phyloP scores from a whole-genome alignment of 495 filamentous ascomycete genomes.

The Aspergillus coremiiformis region DNA sequence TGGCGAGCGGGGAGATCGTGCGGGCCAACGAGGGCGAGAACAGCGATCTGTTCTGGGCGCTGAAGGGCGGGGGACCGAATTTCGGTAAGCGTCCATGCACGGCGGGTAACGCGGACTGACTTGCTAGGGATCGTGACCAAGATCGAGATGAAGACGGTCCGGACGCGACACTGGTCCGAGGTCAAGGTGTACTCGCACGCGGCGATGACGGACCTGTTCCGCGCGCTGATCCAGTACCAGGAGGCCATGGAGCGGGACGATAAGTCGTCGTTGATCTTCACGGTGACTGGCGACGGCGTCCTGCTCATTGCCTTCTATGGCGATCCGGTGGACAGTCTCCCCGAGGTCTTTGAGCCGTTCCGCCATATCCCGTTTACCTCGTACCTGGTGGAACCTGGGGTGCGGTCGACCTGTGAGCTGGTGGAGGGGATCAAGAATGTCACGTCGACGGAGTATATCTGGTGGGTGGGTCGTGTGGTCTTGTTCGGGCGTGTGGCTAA shows the following conservation, averaged over 20 bases:
- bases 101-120: background rate
- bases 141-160: constrained; percentile 8
- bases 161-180: constrained; percentile 9
- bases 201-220: background rate
- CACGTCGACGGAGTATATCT: too few relatives aligned
- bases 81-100: background rate
- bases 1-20: background rate
- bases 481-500: too few relatives aligned
- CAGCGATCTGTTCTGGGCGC: background rate
- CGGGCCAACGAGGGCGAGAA: background rate
- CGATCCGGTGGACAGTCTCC: background rate
- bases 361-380: background rate
- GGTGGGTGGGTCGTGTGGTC: too few relatives aligned
- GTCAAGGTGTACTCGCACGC: constrained; percentile 3
- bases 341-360: constrained; percentile 1
- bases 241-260: constrained; percentile 12
- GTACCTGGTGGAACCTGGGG: background rate
- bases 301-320: background rate
- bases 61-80: background rate
- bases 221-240: constrained; percentile 12
- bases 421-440: too few relatives aligned
- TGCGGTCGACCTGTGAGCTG: background rate
- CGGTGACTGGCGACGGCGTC: background rate
- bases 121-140: background rate
- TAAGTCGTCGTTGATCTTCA: constrained; percentile 15